Percentiles rank a stretch among this genome's conserved stretches.
These are phyloP conservation scores for Bipolaris gigantea DNA, from an alignment of 2,329 filamentous ascomycete genomes.

Conservation along the genomic window DNA sequence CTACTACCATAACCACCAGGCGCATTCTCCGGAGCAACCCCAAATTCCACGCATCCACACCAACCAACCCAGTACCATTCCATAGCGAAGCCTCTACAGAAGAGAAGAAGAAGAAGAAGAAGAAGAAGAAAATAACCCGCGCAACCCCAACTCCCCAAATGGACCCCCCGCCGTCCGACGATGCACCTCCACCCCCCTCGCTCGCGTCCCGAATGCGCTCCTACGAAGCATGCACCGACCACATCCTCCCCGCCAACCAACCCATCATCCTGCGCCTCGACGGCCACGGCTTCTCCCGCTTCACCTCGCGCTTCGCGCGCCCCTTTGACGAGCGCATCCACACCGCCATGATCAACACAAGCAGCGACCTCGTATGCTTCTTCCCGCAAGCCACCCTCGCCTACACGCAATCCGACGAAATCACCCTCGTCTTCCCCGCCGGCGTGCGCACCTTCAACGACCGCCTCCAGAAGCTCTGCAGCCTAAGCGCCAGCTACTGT, in stretches of 20 bases:
- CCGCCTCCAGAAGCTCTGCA: constrained; percentile 35
- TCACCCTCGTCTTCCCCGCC: constrained; percentile 35
- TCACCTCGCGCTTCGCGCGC: constrained; percentile 31
- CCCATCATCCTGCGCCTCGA: constrained; percentile 37
- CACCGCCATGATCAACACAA: constrained; percentile 32
- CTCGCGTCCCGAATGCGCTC: constrained; percentile 39
- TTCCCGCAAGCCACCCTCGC: constrained; percentile 34
- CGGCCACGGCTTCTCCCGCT: constrained; percentile 36
- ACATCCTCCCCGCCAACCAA: constrained; percentile 19
- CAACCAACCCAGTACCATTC: too few relatives aligned
- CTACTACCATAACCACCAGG: too few relatives aligned
- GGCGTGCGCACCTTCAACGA: constrained; percentile 35
- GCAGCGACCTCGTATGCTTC: constrained; percentile 31
- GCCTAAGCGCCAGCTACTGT: constrained; percentile 33
- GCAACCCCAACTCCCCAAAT: neutral
- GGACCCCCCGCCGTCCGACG: neutral
- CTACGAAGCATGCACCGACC: constrained; percentile 34
- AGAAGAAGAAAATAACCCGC: too few relatives aligned
- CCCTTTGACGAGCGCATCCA: constrained; percentile 41
- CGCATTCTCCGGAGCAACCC: too few relatives aligned
- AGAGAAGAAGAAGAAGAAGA: too few relatives aligned
- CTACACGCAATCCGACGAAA: constrained; percentile 42
- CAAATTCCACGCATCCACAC: too few relatives aligned
- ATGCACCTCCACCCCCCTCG: constrained; percentile 5
- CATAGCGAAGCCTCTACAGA: too few relatives aligned